Conservation (phyloP, 75 land plant genomes). For the Selaginella moellendorffii region DNA sequence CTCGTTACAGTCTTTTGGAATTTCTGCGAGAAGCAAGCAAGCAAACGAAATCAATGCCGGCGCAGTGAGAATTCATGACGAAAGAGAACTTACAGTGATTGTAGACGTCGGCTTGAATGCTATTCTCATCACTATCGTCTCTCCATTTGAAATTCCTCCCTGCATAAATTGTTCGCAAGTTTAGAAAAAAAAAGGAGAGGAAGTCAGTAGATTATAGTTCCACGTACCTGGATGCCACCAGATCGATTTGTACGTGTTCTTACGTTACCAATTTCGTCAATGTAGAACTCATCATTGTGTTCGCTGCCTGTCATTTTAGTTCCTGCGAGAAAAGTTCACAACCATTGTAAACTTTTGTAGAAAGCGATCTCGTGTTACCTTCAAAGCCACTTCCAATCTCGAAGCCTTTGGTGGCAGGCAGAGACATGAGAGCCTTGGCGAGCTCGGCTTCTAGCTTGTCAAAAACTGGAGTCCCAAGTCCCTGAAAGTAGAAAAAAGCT, state of each 20-base stretch:
- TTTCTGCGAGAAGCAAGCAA: background rate
- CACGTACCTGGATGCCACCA: background rate
- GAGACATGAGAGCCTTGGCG: conserved; percentile 1
- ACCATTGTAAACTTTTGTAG: too few species aligned
- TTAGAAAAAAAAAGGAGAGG: too few species aligned
- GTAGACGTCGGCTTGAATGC: conserved; percentile 6
- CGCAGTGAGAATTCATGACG: background rate
- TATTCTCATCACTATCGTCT: conserved; percentile 1
- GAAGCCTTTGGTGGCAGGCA: conserved; percentile 3
- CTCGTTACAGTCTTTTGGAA: conserved; percentile 6
- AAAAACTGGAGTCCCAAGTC: conserved; percentile 8
- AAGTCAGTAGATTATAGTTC: too few species aligned
- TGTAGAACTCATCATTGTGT: conserved; percentile 10
- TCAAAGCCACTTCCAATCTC: conserved; percentile 3
- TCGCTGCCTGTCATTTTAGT: conserved; percentile 5
- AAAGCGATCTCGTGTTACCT: too few species aligned
- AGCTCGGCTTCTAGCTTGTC: conserved; percentile 3
- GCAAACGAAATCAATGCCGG: too few species aligned
- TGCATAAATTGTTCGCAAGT: background rate
- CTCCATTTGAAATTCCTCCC: conserved; percentile 5
- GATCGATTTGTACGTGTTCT: conserved; percentile 1
- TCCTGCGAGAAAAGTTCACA: background rate
- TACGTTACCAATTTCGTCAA: conserved; percentile 4
- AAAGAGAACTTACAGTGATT: background rate
- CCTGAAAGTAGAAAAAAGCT: background rate